Percentiles rank a stretch among this genome's conserved stretches.
phyloP scores from a whole-genome alignment of 1,139 yeast genomes.

The Saccharomycopsis phalli region DNA sequence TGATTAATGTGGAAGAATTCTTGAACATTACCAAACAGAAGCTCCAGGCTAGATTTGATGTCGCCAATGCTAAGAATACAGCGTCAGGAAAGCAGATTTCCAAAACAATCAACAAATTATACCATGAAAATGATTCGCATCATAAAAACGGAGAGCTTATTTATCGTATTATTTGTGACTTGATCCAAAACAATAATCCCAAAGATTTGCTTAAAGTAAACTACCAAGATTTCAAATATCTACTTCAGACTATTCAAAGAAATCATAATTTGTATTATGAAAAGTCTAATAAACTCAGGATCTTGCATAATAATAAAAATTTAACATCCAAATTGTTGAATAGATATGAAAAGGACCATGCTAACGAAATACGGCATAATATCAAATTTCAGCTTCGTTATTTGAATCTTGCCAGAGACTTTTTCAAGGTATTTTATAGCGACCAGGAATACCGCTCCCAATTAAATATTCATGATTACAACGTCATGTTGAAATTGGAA shows the following conservation, averaged over 20 bases:
- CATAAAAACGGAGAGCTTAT: too few relatives aligned
- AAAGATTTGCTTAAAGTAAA: too few relatives aligned
- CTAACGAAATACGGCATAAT: background rate
- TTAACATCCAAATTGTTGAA: background rate
- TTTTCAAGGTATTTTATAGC: conserved; percentile 5
- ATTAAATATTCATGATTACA: conserved; percentile 11
- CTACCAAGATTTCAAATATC: too few relatives aligned
- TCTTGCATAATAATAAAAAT: background rate
- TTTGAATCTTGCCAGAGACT: conserved; percentile 9
- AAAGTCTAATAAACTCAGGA: background rate
- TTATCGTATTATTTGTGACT: too few relatives aligned
- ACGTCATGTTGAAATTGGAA: conserved; percentile 9
- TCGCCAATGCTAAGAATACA: too few relatives aligned
- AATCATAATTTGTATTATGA: background rate
- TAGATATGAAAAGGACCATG: background rate
- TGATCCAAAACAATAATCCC: too few relatives aligned
- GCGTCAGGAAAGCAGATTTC: too few relatives aligned
- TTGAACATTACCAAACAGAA: too few relatives aligned
- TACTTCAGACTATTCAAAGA: background rate
- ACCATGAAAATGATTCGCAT: too few relatives aligned
- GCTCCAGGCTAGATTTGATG: too few relatives aligned
- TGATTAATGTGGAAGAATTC: too few relatives aligned
- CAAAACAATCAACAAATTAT: too few relatives aligned
- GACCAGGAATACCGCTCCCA: background rate
- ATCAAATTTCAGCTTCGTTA: background rate